These are phyloP conservation scores for Sporisorium graminicola DNA, from an alignment of 1,284 basidiomycete genomes.

Conservation along the genomic window DNA sequence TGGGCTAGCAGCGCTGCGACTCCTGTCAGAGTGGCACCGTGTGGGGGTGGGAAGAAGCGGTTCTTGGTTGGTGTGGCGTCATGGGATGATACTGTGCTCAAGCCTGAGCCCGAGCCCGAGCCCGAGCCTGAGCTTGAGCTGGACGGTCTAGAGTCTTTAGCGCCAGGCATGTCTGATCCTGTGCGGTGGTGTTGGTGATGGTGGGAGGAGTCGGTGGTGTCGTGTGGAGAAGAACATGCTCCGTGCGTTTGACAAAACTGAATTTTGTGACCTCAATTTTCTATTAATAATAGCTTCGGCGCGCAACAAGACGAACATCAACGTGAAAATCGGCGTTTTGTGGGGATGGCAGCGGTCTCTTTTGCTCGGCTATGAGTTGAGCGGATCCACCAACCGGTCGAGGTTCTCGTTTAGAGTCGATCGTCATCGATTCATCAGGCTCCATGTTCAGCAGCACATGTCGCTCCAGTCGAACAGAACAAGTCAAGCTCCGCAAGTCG, in stretches of 20 bases:
- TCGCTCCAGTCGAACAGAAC: no score
- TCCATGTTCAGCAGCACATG: no score
- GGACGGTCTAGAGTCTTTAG: not conserved
- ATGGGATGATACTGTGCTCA: not conserved
- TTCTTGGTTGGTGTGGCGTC: not conserved
- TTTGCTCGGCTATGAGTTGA: no score
- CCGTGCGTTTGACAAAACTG: not conserved
- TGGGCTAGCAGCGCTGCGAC: slow-evolving; percentile 38
- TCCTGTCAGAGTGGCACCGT: slow-evolving; percentile 41
- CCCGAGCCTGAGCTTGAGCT: slow-evolving; percentile 1
- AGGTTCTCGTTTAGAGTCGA: no score
- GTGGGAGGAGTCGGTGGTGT: not conserved
- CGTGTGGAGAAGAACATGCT: not conserved
- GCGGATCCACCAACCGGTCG: no score
- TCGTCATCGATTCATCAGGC: no score
- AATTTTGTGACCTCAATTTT: slow-evolving; percentile 6
- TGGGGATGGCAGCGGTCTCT: no score
- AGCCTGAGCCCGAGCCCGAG: not conserved
- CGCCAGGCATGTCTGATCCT: slow-evolving; percentile 1
- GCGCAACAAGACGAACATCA: not conserved
- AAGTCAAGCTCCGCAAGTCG: no score
- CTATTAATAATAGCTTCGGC: no score
- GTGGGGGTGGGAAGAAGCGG: slow-evolving; percentile 35
- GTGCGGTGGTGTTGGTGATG: not conserved
- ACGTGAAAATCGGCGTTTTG: not conserved